A percentile compares a stretch with the other conserved stretches of the same genome.
phyloP scores from a whole-genome alignment of 192 early-diverging fungal species.

The Entophlyctis helioformis region DNA sequence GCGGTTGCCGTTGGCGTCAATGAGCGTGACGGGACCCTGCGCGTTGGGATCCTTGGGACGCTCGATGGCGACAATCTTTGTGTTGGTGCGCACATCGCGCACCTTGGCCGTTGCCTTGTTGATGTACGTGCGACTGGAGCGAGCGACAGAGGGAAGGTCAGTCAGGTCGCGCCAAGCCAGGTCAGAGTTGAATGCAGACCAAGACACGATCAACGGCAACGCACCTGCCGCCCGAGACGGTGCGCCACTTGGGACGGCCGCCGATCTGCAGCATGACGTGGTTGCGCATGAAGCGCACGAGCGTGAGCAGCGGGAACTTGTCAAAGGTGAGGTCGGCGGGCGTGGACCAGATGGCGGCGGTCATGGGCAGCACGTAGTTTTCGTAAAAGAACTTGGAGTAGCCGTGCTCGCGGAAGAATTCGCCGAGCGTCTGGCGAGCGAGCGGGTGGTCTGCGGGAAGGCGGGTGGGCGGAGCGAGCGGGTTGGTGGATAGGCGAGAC shows the following conservation, averaged over 20 bases:
- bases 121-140: slow-evolving; percentile 25
- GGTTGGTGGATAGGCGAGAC: no score
- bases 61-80: slow-evolving; percentile 14
- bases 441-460: slow-evolving; percentile 12
- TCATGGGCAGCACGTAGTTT: slow-evolving; percentile 58
- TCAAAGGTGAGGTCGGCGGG: slow-evolving; percentile 42
- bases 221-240: slow-evolving; percentile 37
- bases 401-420: slow-evolving; percentile 32
- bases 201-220: no score
- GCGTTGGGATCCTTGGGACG: no score
- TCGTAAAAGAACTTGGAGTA: slow-evolving; percentile 48
- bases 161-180: no score
- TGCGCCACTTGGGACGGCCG: slow-evolving; percentile 43
- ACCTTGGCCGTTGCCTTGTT: slow-evolving; percentile 19
- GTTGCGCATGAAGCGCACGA: slow-evolving; percentile 53
- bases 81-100: slow-evolving; percentile 21
- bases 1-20: slow-evolving; percentile 13
- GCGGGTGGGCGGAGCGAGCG: no score
- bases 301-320: slow-evolving; percentile 46
- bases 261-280: slow-evolving; percentile 42
- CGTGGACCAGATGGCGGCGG: slow-evolving; percentile 53
- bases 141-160: no score
- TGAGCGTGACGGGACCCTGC: slow-evolving; percentile 11
- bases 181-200: no score
- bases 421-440: slow-evolving; percentile 31